phyloP scores from a whole-genome alignment of 352 stramenopile species.

The Phytophthora syringae region DNA sequence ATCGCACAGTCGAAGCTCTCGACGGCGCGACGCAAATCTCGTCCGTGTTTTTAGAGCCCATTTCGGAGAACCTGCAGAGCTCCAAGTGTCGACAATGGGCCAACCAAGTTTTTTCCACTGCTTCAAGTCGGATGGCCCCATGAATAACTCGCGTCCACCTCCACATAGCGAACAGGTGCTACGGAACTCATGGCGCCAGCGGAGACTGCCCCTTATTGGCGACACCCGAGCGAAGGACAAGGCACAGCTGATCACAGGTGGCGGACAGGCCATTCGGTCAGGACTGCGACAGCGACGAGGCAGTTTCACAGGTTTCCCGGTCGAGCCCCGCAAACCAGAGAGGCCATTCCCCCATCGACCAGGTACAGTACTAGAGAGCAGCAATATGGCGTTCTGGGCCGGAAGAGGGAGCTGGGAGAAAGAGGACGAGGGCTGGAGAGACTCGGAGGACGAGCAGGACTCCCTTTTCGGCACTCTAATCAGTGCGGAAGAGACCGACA shows the following conservation, averaged over 20 bases:
- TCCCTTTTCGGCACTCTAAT: conserved; percentile 29
- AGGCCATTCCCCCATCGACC: conserved; percentile 29
- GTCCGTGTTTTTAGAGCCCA: conserved; percentile 23
- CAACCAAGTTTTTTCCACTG: too few relatives aligned
- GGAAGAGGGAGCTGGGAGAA: conserved; percentile 27
- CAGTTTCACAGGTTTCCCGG: conserved; percentile 26
- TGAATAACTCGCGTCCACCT: too few relatives aligned
- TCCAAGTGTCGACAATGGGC: too few relatives aligned
- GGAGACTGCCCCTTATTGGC: background rate
- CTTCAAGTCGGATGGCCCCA: too few relatives aligned
- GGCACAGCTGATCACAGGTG: conserved; percentile 1
- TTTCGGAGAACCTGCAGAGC: too few relatives aligned
- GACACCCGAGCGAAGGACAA: background rate
- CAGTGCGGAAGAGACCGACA: conserved; percentile 15
- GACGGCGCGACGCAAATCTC: conserved; percentile 28
- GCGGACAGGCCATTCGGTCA: conserved; percentile 34
- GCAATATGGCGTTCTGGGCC: conserved; percentile 34
- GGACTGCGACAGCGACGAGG: conserved; percentile 24
- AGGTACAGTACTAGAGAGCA: conserved; percentile 20
- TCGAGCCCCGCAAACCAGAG: conserved; percentile 14
- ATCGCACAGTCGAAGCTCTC: conserved; percentile 23
- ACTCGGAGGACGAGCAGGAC: conserved; percentile 18
- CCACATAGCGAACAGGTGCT: conserved; percentile 14
- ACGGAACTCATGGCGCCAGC: background rate
- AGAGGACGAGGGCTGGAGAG: conserved; percentile 16